Evolutionary conservation across 129 eudicot genomes (phyloP), one percentile per base, ranked within the genome.

Genomic region (Rutidosis leptorrhynchoides): DNA sequence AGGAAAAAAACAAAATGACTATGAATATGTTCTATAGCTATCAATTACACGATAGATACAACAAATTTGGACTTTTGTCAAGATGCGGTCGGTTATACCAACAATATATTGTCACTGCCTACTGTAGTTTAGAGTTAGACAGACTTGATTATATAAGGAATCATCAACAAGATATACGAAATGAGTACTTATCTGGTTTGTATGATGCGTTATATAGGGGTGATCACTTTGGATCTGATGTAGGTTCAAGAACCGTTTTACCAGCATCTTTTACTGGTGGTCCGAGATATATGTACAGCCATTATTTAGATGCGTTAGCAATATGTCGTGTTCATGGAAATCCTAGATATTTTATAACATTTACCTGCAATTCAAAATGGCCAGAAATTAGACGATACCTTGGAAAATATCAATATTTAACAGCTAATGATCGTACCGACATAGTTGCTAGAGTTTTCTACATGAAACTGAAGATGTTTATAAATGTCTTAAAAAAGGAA

Each of bases 21-120:
- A 60, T 60, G 46, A 60, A 60, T 20, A 60, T 32, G 28, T 60
- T n/a, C 21, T 58, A 60, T 10, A 60, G 27, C 27, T 62, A 2
- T 14, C 20, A 20, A 25, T 6, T 64, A 23, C 69, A 64, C 25
- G 69, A 45, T 16, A 7, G n/a, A 6, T 3, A 2, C 11, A 15
- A n/a, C 17, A 1, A 42, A 4, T 37, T 42, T 17, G 2, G 37
- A 1, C 16, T 64, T 5, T 12, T 64, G 0, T 6, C 26, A 1
- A 40, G 22, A 6, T 56, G 69, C 2, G 69, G 69, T 0, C 21
- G 57, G 16, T 22, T 65, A 54, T 42, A 1, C 2, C 0, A 7
- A 24, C 56, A 30, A 51, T 51, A 51, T 51, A 14, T 45, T 0
- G 10, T 16, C 15, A 1, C 15, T 4, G 53, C 10, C 5, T 17